These are phyloP conservation scores for Citrus hindsii DNA, from an alignment of 345 rosid genomes.

Conservation along the genomic window DNA sequence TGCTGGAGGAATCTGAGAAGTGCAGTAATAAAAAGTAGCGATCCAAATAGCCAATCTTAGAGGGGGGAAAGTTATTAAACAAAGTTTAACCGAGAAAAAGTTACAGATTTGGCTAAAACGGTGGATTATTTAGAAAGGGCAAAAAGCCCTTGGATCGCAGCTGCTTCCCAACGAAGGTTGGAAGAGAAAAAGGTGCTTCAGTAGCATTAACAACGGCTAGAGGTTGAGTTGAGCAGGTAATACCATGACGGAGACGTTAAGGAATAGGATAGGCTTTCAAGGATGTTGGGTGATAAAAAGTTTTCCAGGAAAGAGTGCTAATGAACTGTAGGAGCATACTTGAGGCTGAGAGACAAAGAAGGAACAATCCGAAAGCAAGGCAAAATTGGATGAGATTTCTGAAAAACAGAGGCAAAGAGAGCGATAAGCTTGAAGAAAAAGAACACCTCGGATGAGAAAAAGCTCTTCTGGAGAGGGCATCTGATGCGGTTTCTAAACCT, in stretches of 20 bases:
- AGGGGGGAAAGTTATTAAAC: conserved; percentile 85
- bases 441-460: conserved; percentile 50
- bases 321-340: conserved; percentile 48
- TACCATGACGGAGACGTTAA: conserved; percentile 88
- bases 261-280: conserved; percentile 72
- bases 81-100: conserved; percentile 73
- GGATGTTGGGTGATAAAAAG: conserved; percentile 72
- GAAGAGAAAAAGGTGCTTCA: conserved; percentile 49
- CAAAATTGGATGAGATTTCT: conserved; percentile 81
- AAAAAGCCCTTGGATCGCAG: conserved; percentile 87
- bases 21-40: conserved; percentile 60
- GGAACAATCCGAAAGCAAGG: conserved; percentile 76
- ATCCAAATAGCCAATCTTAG: conserved; percentile 67
- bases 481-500: conserved; percentile 40
- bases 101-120: conserved; percentile 74
- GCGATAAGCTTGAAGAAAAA: conserved; percentile 68
- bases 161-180: conserved; percentile 72
- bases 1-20: conserved; percentile 75
- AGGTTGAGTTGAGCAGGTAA: conserved; percentile 22
- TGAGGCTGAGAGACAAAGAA: conserved; percentile 76
- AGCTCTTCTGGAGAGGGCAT: conserved; percentile 42
- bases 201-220: no score
- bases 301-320: conserved; percentile 70
- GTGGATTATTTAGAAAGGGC: conserved; percentile 33
- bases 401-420: conserved; percentile 91